Conservation (phyloP, 164 flowering plant genomes). For the Cinnamomum micranthum region DNA sequence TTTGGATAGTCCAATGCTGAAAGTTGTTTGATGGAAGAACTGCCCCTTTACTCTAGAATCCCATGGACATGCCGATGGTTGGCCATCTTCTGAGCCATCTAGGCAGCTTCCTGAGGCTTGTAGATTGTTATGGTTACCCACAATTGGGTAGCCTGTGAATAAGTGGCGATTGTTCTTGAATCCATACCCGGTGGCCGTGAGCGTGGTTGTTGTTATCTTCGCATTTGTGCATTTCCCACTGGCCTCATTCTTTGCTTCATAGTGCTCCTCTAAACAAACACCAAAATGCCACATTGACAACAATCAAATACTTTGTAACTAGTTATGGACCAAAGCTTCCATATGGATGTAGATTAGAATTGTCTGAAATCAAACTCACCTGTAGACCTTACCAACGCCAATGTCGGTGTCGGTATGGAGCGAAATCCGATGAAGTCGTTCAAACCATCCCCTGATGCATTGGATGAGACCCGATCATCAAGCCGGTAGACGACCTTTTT, state of each 20-base stretch:
- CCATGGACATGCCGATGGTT: slow-evolving; percentile 60
- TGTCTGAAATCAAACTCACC: slow-evolving; percentile 21
- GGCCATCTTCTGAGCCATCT: slow-evolving; percentile 27
- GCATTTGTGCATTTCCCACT: slow-evolving; percentile 45
- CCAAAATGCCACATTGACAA: not conserved
- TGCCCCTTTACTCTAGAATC: slow-evolving; percentile 52
- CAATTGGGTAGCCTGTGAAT: slow-evolving; percentile 60
- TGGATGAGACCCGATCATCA: slow-evolving; percentile 46
- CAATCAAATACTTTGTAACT: not conserved
- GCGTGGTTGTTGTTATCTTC: slow-evolving; percentile 14
- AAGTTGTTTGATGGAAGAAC: slow-evolving; percentile 60
- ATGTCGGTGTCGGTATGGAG: slow-evolving; percentile 23
- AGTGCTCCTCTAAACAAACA: slow-evolving; percentile 37
- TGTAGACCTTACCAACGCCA: slow-evolving; percentile 34
- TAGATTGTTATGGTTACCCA: slow-evolving; percentile 58
- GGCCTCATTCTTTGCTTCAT: slow-evolving; percentile 35
- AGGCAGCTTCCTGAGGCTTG: slow-evolving; percentile 72
- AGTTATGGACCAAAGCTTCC: not conserved
- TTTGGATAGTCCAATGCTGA: slow-evolving; percentile 44
- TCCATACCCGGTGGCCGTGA: slow-evolving; percentile 13
- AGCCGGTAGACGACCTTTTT: slow-evolving; percentile 42
- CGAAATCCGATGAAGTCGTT: slow-evolving; percentile 45
- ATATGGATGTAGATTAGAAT: not conserved
- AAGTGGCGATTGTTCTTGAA: slow-evolving; percentile 45
- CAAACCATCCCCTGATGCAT: slow-evolving; percentile 42